A percentile compares a stretch with the other conserved stretches of the same genome.
These are phyloP conservation scores for Symbiodinium pilosum DNA, from an alignment of 73 alveolate genomes.

Conservation along the genomic window DNA sequence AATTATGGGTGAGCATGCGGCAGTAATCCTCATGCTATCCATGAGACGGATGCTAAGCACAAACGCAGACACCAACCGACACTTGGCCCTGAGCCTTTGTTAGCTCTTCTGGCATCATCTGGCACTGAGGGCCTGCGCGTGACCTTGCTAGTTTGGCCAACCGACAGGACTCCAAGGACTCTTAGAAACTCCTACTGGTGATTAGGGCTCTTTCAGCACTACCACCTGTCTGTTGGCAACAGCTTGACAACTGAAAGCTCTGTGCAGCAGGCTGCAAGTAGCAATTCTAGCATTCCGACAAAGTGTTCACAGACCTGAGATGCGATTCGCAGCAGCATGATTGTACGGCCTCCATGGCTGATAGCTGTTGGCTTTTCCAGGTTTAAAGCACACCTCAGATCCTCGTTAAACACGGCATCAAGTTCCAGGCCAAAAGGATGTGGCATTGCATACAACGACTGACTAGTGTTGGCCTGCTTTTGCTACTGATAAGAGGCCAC, in stretches of 20 bases:
- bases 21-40: neutral
- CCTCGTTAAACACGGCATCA: too few relatives aligned
- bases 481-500: too few relatives aligned
- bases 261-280: slow-evolving; percentile 4
- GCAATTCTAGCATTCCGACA: neutral
- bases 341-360: too few relatives aligned
- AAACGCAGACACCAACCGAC: neutral
- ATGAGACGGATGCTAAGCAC: neutral
- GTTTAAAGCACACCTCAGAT: too few relatives aligned
- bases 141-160: neutral
- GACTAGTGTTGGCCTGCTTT: too few relatives aligned
- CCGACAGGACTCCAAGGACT: neutral
- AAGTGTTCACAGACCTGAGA: too few relatives aligned
- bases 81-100: neutral
- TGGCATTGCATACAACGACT: too few relatives aligned
- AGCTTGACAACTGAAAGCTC: neutral
- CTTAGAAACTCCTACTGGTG: neutral
- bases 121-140: neutral
- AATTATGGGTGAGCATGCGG: too few relatives aligned
- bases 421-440: too few relatives aligned
- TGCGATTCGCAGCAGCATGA: too few relatives aligned
- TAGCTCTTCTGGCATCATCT: slow-evolving; percentile 18
- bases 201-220: too few relatives aligned
- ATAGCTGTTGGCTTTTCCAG: too few relatives aligned
- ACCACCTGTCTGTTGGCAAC: neutral